Evolutionary conservation across 805 yeast species (phyloP).

Genomic region (Maudiozyma barnettii): DNA sequence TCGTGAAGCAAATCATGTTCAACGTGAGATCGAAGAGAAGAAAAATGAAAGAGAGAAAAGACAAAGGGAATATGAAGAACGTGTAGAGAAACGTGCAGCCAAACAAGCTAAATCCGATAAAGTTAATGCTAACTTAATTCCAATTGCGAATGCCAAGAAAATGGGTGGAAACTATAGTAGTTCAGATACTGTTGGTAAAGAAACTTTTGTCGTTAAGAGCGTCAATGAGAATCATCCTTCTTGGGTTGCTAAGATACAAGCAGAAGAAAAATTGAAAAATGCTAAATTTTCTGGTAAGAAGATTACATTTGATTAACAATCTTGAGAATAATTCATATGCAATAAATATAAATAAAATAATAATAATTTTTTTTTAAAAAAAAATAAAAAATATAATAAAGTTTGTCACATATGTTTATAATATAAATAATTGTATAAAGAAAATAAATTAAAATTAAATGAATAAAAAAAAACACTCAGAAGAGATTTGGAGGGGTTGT

Average conservation of each 20-base stretch:
- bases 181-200: constrained; percentile 5
- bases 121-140: constrained; percentile 8
- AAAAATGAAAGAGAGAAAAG: constrained; percentile 48
- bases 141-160: constrained; percentile 7
- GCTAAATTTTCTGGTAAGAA: constrained; percentile 79
- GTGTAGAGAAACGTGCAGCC: constrained; percentile 57
- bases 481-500: too few species aligned
- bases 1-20: constrained; percentile 68
- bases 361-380: too few species aligned
- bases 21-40: constrained; percentile 48
- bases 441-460: neutral
- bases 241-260: constrained; percentile 83
- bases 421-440: neutral
- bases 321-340: too few species aligned
- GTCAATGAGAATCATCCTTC: constrained; percentile 65
- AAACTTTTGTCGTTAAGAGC: neutral
- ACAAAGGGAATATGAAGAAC: constrained; percentile 60
- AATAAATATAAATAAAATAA: neutral
- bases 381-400: neutral
- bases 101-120: constrained; percentile 34
- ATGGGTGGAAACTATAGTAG: constrained; percentile 1
- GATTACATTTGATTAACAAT: constrained; percentile 57
- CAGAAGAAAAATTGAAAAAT: constrained; percentile 54
- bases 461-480: neutral
- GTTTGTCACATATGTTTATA: neutral